phyloP scores from a whole-genome alignment of 2,329 filamentous ascomycete genomes.

The Penicillium sp. region DNA sequence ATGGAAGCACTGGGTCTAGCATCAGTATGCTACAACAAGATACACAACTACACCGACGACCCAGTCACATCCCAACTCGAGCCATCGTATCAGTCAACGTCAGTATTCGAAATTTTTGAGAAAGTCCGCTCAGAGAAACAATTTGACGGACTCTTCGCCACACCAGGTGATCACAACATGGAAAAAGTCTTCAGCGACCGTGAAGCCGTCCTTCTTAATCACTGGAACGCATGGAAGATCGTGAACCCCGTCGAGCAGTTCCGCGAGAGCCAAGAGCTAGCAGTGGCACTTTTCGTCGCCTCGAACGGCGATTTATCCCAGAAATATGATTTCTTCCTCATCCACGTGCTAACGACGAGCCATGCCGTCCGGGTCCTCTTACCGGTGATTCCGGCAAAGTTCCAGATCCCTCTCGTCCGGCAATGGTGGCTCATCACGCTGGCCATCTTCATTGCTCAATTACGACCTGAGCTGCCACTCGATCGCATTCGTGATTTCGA shows the following conservation, averaged over 20 bases:
- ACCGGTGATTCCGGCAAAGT: conserved; percentile 69
- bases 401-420: conserved; percentile 70
- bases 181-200: conserved; percentile 65
- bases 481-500: conserved; percentile 61
- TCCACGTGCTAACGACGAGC: conserved; percentile 78
- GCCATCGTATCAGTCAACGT: conserved; percentile 58
- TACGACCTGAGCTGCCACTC: conserved; percentile 69
- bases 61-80: conserved; percentile 63
- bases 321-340: conserved; percentile 77
- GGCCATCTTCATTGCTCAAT: conserved; percentile 71
- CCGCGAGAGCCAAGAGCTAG: conserved; percentile 62
- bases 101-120: conserved; percentile 68
- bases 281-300: conserved; percentile 45
- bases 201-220: conserved; percentile 70
- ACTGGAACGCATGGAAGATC: conserved; percentile 87
- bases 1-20: conserved; percentile 81
- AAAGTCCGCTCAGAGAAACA: conserved; percentile 66
- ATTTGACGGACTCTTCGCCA: conserved; percentile 65
- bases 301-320: conserved; percentile 35
- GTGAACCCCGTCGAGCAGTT: conserved; percentile 71
- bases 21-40: conserved; percentile 56
- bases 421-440: conserved; percentile 89
- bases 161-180: conserved; percentile 62
- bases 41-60: conserved; percentile 67
- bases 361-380: conserved; percentile 86